Evolutionary conservation across 371 early-diverging fungal genomes (phyloP).

Genomic region (Choanephora cucurbitarum): DNA sequence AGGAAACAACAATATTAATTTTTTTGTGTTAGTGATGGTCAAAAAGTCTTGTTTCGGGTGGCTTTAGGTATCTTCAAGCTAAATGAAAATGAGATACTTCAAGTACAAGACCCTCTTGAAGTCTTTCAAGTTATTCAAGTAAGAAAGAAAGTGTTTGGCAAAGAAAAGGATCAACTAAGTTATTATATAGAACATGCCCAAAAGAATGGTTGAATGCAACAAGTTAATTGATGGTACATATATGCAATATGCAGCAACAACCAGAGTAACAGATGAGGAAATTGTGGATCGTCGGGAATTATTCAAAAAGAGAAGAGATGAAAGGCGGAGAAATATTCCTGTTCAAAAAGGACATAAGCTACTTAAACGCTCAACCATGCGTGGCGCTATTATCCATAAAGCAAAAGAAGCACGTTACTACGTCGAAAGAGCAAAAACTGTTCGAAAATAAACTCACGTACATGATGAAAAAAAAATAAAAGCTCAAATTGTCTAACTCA

Average conservation of each 20-base stretch:
- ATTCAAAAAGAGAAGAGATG: slow-evolving; percentile 48
- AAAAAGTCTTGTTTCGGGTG: slow-evolving; percentile 76
- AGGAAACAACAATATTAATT: background rate
- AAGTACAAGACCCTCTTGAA: slow-evolving; percentile 68
- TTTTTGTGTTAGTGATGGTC: slow-evolving; percentile 62
- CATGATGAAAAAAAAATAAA: no score
- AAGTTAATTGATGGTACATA: slow-evolving; percentile 67
- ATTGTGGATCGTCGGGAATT: slow-evolving; percentile 53
- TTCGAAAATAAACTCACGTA: slow-evolving; percentile 17
- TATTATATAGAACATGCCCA: slow-evolving; percentile 64
- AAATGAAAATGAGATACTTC: slow-evolving; percentile 67
- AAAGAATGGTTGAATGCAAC: slow-evolving; percentile 75
- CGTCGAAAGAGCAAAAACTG: slow-evolving; percentile 50
- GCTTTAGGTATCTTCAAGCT: slow-evolving; percentile 78
- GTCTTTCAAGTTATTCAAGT: slow-evolving; percentile 70
- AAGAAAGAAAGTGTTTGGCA: no score
- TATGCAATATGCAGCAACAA: slow-evolving; percentile 51
- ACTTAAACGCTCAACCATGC: slow-evolving; percentile 35
- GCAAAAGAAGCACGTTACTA: slow-evolving; percentile 48
- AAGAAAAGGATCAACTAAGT: background rate
- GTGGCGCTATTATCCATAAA: slow-evolving; percentile 43
- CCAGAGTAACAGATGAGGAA: slow-evolving; percentile 58
- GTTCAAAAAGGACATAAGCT: slow-evolving; percentile 26
- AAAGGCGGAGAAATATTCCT: slow-evolving; percentile 41
- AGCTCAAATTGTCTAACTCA: no score